Base-by-base conservation (phyloP, 1,284 basidiomycete species). In the Irpex rosettiformis region DNA sequence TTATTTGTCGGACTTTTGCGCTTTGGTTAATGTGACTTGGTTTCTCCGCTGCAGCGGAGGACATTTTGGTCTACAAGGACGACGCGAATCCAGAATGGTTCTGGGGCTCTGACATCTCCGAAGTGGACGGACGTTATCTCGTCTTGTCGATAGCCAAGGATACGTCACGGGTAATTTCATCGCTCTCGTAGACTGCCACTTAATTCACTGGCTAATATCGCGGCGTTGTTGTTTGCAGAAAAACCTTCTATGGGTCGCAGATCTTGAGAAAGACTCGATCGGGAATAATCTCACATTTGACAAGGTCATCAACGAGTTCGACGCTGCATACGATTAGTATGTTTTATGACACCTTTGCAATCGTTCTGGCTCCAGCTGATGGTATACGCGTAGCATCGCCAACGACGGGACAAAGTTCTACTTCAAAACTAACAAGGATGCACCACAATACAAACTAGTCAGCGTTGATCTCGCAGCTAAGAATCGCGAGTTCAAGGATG, bases 191-290 rank as follows among this genome's bases (percentile, higher is more conserved):
- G 24, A 61, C 56, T 16, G 10, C 27, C 24, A 47, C 43, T 10
- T 24, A 18, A 10, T 18, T 47, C 27, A 51, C 48, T 7, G 6
- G 43, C 43, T 47, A 27, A 45, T 18, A 11, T 45, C 21, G 43
- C 43, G n/a, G n/a, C n/a, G n/a, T n/a, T n/a, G n/a, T 37, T 6
- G 55, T 45, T 29, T 51, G 55, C 64, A 91, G 88, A 86, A 85
- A 81, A 86, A 88, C 66, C 70, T 84, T n/a, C 70, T 91, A 1
- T 92, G 89, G 89, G 76, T 91, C 43, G 80, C 86, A 2, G 85
- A 91, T 65, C 73, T 91, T 8, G 68, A 81, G 51, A 73, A 80
- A 55, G 78, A 82, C 57, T 72, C 78, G 56, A 86, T 91, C 18
- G 81, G 81, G 4, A 77, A 77, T 48, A 78, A 88, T 62, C 81